These are phyloP conservation scores for Zea luxurians DNA, from an alignment of 176 grass and related monocot genomes.

Conservation along the genomic window DNA sequence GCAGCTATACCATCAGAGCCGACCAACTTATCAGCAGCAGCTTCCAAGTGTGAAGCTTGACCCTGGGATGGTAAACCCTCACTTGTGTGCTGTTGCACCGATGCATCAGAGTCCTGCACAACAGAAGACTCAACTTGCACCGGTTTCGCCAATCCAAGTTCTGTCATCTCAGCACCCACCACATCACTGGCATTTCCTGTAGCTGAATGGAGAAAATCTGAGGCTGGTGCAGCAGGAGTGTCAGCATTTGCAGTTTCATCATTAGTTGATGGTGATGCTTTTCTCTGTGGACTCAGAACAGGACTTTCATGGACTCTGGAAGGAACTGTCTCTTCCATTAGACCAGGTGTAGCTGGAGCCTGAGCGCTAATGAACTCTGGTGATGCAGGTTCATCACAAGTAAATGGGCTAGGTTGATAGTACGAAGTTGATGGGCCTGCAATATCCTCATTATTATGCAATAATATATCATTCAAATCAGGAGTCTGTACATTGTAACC, in stretches of 20 bases:
- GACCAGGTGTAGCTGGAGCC: conserved; percentile 82
- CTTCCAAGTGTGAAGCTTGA: conserved; percentile 34
- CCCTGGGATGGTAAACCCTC: conserved; percentile 19
- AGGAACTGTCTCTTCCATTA: conserved; percentile 84
- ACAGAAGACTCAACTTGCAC: conserved; percentile 47
- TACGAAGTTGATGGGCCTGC: conserved; percentile 57
- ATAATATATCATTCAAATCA: conserved; percentile 87
- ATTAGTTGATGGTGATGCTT: conserved; percentile 64
- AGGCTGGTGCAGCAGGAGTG: conserved; percentile 44
- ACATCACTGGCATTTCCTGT: conserved; percentile 45
- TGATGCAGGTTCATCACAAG: conserved; percentile 55
- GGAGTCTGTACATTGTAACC: conserved; percentile 85
- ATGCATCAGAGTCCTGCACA: conserved; percentile 31
- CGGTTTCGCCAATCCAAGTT: conserved; percentile 24
- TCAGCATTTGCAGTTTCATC: conserved; percentile 58
- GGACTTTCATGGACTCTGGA: conserved; percentile 74
- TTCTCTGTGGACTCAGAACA: conserved; percentile 64
- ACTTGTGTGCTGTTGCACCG: conserved; percentile 25
- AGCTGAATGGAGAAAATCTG: conserved; percentile 35
- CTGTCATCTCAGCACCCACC: conserved; percentile 26
- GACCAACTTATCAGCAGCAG: conserved; percentile 19
- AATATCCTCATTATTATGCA: conserved; percentile 51
- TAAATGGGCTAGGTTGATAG: conserved; percentile 53
- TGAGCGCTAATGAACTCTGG: conserved; percentile 65
- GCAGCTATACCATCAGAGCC: conserved; percentile 36